Percentiles rank a stretch among this genome's conserved stretches.
Conservation (phyloP, 2,329 filamentous ascomycete species). For the Sphaerulina musiva region DNA sequence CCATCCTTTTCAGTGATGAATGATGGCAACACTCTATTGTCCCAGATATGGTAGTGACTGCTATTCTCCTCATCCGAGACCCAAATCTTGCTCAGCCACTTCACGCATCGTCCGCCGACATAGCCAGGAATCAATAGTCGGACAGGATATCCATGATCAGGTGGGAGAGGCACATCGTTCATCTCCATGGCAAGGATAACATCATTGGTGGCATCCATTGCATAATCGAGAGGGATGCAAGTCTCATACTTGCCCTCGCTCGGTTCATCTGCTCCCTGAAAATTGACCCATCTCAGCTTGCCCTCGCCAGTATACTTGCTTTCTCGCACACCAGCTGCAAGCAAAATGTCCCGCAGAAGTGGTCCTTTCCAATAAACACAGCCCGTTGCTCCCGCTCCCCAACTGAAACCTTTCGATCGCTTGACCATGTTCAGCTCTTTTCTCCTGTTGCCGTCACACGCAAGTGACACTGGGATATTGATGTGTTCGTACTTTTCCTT, state of each 20-base stretch:
- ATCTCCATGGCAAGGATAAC: slow-evolving; percentile 52
- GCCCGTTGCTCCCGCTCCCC: slow-evolving; percentile 41
- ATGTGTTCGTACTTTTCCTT: slow-evolving; percentile 40
- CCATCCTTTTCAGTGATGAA: slow-evolving; percentile 47
- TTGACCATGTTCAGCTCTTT: slow-evolving; percentile 50
- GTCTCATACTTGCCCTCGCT: slow-evolving; percentile 47
- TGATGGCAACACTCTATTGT: slow-evolving; percentile 44
- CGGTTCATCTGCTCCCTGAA: slow-evolving; percentile 45
- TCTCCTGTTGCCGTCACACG: slow-evolving; percentile 47
- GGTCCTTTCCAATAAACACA: slow-evolving; percentile 50
- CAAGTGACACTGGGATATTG: slow-evolving; percentile 46
- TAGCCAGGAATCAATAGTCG: slow-evolving; percentile 40
- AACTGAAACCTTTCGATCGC: slow-evolving; percentile 46
- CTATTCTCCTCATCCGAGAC: slow-evolving; percentile 38
- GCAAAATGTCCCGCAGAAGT: slow-evolving; percentile 42
- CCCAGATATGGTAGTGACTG: slow-evolving; percentile 45
- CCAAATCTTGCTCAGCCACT: slow-evolving; percentile 41
- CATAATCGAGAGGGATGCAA: slow-evolving; percentile 45
- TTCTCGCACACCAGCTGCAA: slow-evolving; percentile 36
- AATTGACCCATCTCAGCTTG: slow-evolving; percentile 42
- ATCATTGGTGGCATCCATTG: slow-evolving; percentile 44
- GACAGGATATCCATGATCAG: slow-evolving; percentile 42
- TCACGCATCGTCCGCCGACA: slow-evolving; percentile 39
- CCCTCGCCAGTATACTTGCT: slow-evolving; percentile 18
- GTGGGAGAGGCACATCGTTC: slow-evolving; percentile 37